Base-by-base conservation (phyloP, 805 yeast species). In the Candida sphagnicola region DNA sequence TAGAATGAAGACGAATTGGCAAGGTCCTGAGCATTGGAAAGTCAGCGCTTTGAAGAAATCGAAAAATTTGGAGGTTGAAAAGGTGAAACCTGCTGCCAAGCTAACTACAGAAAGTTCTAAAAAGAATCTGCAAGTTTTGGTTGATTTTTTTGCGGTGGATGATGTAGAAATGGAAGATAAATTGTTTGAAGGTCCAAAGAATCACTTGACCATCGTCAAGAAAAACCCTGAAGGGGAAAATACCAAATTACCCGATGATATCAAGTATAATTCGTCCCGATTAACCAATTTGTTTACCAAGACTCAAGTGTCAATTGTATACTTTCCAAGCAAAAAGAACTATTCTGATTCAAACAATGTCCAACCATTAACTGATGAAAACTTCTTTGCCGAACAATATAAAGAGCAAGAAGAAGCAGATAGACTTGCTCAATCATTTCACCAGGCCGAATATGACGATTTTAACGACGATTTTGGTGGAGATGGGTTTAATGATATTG, bases 11-110 rank as follows among this genome's bases (percentile, higher is more conserved):
- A 63, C 70, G 23, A 84, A 79, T 55, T 90, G 97, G 96, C 76
- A 95, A 19, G 97, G 97, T 6, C 85, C 73, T 11, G 91, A 86
- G 47, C 95, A 87, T 61, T 91, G 97, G 97, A 85, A 84, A 59
- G 83, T 91, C 8, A 66, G 74, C 30, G 74, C 78, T 11, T 58
- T 82, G 34, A 82, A 78, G 50, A 70, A 70, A 46, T 47, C 64
- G 18, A 65, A 62, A 42, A 56, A 52, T 16, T 23, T 24, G 15
- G 4, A 37, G 8, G 33, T 17, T 14, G 30, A 31, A n/a, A 31
- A 15, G 16, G 12, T 28, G 33, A 12, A 19, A 25, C 17, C 38
- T 35, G 11, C 36, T 18, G 13, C 29, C 21, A 34, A 47, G 25
- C 13, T 26, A 13, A 26, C 15, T 8, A 8, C 15, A 5, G 29